phyloP scores from a whole-genome alignment of 108 stramenopile genomes.

The Conticribra weissflogii region DNA sequence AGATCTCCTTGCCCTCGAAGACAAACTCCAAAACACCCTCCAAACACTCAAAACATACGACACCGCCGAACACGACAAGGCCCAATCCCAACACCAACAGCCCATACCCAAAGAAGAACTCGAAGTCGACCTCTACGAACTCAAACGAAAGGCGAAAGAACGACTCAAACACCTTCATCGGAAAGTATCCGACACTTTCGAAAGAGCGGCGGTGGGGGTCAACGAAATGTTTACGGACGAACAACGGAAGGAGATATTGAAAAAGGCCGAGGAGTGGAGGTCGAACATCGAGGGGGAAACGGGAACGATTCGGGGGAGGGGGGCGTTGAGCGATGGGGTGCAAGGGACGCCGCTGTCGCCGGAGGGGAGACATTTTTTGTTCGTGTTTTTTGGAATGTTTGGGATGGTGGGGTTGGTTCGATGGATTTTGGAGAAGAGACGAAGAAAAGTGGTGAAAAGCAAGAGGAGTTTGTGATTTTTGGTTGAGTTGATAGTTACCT shows the following conservation, averaged over 20 bases:
- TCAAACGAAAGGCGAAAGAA: conserved; percentile 29
- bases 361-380: conserved; percentile 10
- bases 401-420: conserved; percentile 14
- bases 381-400: conserved; percentile 15
- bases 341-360: conserved; percentile 20
- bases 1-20: conserved; percentile 11
- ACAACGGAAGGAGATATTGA: neutral
- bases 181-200: neutral
- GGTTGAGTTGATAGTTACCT: no score
- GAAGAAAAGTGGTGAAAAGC: no score
- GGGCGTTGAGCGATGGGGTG: conserved; percentile 22
- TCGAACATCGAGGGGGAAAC: neutral
- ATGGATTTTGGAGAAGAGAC: conserved; percentile 31
- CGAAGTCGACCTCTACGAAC: conserved; percentile 17
- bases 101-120: conserved; percentile 10
- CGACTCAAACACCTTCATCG: neutral
- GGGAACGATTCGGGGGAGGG: conserved; percentile 20
- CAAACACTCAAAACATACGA: conserved; percentile 1
- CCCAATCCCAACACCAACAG: conserved; percentile 4
- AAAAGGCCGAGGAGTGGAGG: neutral
- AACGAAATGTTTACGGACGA: neutral
- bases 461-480: no score
- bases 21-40: conserved; percentile 8
- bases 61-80: conserved; percentile 11
- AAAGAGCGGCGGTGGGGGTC: neutral